phyloP scores from a whole-genome alignment of 2,329 filamentous ascomycete species.

The Microdochium trichocladiopsis region DNA sequence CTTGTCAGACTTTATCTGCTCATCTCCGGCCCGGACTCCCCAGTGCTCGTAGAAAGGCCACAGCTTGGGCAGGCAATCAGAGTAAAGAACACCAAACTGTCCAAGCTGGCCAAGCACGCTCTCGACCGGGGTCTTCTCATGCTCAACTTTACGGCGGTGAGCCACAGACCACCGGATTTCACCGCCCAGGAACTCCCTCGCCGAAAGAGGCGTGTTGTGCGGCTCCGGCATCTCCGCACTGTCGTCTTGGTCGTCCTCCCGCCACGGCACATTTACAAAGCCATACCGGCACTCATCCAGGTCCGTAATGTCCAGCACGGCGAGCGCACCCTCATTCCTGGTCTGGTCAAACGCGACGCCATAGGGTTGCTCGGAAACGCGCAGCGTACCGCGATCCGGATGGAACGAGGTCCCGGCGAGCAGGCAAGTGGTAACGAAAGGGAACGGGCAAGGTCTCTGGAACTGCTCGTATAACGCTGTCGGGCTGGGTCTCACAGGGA shows the following conservation, averaged over 20 bases:
- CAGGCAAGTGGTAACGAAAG: neutral
- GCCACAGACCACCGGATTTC: neutral
- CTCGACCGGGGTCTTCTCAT: neutral
- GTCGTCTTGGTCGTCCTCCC: neutral
- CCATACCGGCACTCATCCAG: neutral
- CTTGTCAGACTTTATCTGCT: too few species aligned
- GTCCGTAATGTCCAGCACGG: neutral
- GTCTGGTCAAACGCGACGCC: neutral
- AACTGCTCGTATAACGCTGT: neutral
- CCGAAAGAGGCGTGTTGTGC: neutral
- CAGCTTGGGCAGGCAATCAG: neutral
- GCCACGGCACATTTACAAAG: neutral
- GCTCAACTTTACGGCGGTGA: neutral
- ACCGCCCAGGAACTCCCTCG: neutral
- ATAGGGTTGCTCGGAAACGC: neutral
- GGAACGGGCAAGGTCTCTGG: neutral
- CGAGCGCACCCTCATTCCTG: neutral
- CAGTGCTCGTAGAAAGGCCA: neutral
- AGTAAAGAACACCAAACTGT: neutral
- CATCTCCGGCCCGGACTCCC: neutral
- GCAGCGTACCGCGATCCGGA: neutral
- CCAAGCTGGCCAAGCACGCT: neutral
- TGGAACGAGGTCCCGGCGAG: neutral
- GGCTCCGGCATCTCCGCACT: neutral
- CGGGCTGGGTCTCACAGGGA: neutral